Evolutionary conservation across 768 basidiomycete genomes (phyloP).

Genomic region (Trametes elegans): DNA sequence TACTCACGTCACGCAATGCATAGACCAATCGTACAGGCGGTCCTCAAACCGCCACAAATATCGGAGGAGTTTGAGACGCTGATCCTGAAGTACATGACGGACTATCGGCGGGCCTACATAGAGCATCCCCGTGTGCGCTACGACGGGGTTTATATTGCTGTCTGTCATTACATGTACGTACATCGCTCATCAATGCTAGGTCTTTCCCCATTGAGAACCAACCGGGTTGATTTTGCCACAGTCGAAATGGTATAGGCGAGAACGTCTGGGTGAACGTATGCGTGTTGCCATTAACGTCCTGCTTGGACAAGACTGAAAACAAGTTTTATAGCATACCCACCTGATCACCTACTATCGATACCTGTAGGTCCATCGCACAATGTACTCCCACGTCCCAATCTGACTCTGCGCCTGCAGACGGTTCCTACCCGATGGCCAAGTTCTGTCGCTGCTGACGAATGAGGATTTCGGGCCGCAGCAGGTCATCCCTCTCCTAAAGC

Average conservation of each 20-base stretch:
- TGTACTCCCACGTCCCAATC: not conserved
- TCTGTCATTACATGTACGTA: constrained; percentile 82
- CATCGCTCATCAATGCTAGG: constrained; percentile 2
- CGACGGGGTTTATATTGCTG: constrained; percentile 90
- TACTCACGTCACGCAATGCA: not conserved
- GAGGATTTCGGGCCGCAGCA: constrained; percentile 70
- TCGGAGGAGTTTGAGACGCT: constrained; percentile 48
- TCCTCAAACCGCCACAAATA: constrained; percentile 79
- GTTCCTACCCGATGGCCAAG: constrained; percentile 84
- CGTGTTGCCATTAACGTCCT: constrained; percentile 14
- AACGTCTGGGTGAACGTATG: constrained; percentile 85
- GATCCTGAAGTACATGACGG: constrained; percentile 49
- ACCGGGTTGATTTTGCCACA: constrained; percentile 28
- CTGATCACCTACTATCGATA: constrained; percentile 93
- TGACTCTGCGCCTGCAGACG: constrained; percentile 46
- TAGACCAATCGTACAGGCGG: constrained; percentile 61
- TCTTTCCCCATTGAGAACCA: constrained; percentile 1
- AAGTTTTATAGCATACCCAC: constrained; percentile 68
- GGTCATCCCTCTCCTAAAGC: constrained; percentile 74
- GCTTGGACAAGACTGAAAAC: constrained; percentile 10
- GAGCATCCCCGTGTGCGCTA: constrained; percentile 82
- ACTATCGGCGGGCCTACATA: constrained; percentile 76
- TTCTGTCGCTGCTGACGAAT: constrained; percentile 81
- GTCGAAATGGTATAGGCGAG: constrained; percentile 76
- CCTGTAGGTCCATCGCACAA: constrained; percentile 50